Evolutionary conservation across 164 flowering plant genomes (phyloP).

Genomic region (Annona squamosa): DNA sequence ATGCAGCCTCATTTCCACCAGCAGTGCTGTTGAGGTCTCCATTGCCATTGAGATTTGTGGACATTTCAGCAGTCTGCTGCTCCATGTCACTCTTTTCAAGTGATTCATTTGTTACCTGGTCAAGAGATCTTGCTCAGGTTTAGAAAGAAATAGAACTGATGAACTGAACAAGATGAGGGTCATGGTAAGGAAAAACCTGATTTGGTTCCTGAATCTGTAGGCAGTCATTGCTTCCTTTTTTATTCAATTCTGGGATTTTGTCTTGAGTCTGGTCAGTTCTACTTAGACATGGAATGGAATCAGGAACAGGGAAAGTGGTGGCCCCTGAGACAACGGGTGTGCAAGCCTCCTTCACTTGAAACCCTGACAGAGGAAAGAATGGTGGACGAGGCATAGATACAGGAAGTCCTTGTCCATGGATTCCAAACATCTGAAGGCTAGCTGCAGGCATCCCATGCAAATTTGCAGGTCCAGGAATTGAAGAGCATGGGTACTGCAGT

Average conservation of each 20-base stretch:
- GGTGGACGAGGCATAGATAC: conserved; percentile 47
- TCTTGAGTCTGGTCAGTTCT: conserved; percentile 15
- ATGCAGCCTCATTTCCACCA: background rate
- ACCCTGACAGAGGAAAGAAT: conserved; percentile 31
- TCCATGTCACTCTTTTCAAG: conserved; percentile 12
- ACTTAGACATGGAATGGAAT: conserved; percentile 27
- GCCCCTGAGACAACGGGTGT: conserved; percentile 28
- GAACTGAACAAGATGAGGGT: background rate
- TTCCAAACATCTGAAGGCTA: conserved; percentile 42
- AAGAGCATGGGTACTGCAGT: conserved; percentile 39
- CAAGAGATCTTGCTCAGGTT: background rate
- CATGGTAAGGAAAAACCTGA: conserved; percentile 14
- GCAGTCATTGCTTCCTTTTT: conserved; percentile 6
- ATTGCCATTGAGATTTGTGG: conserved; percentile 8
- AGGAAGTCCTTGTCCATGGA: conserved; percentile 52
- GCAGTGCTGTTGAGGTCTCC: background rate
- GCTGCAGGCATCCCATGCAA: conserved; percentile 48
- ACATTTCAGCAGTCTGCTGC: conserved; percentile 9
- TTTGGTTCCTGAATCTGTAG: conserved; percentile 11
- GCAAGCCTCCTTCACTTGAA: conserved; percentile 25
- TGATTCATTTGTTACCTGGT: conserved; percentile 15
- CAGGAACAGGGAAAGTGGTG: conserved; percentile 20
- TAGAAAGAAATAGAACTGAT: background rate
- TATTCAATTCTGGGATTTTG: conserved; percentile 4
- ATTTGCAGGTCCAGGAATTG: conserved; percentile 30